phyloP scores from a whole-genome alignment of 192 early-diverging fungal species.

The Umbelopsis ramanniana region DNA sequence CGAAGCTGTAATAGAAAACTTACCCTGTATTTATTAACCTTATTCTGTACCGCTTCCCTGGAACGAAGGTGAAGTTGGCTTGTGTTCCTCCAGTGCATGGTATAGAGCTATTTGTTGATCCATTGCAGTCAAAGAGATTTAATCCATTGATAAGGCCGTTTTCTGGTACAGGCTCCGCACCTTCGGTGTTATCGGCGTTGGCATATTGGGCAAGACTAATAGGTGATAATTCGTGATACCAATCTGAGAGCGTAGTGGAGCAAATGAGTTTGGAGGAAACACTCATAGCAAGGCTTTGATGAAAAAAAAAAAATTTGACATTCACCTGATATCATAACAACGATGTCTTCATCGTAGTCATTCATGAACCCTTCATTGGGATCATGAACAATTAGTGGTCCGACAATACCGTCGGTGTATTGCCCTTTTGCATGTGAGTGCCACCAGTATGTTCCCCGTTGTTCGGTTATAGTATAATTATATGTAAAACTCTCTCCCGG shows the following conservation, averaged over 20 bases:
- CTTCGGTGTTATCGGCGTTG: neutral
- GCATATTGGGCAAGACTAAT: constrained; percentile 64
- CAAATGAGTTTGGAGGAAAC: constrained; percentile 29
- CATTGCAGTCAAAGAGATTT: constrained; percentile 14
- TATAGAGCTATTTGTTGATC: constrained; percentile 1
- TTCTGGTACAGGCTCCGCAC: constrained; percentile 1
- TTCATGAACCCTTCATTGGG: constrained; percentile 54
- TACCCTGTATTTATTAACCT: constrained; percentile 41
- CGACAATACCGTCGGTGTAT: constrained; percentile 82
- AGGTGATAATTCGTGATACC: constrained; percentile 71
- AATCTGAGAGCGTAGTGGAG: constrained; percentile 47
- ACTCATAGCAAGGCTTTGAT: too few relatives aligned
- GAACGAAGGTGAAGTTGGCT: constrained; percentile 29
- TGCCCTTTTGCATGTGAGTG: constrained; percentile 70
- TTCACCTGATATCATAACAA: constrained; percentile 57
- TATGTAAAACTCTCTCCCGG: constrained; percentile 49
- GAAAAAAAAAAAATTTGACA: too few relatives aligned
- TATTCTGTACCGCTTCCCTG: constrained; percentile 35
- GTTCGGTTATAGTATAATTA: constrained; percentile 52
- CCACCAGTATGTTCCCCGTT: constrained; percentile 87
- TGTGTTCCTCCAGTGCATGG: constrained; percentile 12
- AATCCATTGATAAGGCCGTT: constrained; percentile 18
- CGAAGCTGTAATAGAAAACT: neutral
- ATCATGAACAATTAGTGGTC: constrained; percentile 72
- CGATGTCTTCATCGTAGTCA: constrained; percentile 71